phyloP scores from a whole-genome alignment of 1,139 yeast genomes.

The Sugiyamaella pinicola region DNA sequence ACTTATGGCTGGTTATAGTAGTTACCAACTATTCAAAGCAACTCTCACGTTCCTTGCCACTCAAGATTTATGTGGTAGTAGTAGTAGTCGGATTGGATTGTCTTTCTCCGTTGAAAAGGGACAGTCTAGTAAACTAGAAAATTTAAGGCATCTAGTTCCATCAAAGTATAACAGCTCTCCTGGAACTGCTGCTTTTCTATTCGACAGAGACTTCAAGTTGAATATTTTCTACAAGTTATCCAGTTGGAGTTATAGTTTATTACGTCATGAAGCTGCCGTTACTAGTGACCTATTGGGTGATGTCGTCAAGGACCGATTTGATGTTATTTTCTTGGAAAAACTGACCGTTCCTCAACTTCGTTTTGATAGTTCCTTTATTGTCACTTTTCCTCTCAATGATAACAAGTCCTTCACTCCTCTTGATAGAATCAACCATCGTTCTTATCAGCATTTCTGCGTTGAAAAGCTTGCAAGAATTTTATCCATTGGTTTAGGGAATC shows the following conservation, averaged over 20 bases:
- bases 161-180: slow-evolving; percentile 22
- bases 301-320: slow-evolving; percentile 81
- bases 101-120: slow-evolving; percentile 21
- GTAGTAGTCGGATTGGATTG: slow-evolving; percentile 15
- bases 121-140: slow-evolving; percentile 25
- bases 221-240: slow-evolving; percentile 86
- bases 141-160: neutral
- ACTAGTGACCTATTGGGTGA: slow-evolving; percentile 73
- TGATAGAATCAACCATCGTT: slow-evolving; percentile 72
- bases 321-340: slow-evolving; percentile 73
- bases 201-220: slow-evolving; percentile 72
- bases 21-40: slow-evolving; percentile 91
- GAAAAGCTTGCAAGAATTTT: slow-evolving; percentile 63
- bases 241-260: slow-evolving; percentile 59
- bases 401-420: slow-evolving; percentile 45
- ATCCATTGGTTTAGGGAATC: slow-evolving; percentile 64
- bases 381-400: slow-evolving; percentile 40
- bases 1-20: slow-evolving; percentile 81
- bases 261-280: slow-evolving; percentile 67
- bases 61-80: slow-evolving; percentile 54
- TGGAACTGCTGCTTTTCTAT: slow-evolving; percentile 48
- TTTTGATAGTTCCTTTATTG: slow-evolving; percentile 62
- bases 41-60: slow-evolving; percentile 78
- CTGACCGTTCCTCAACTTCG: slow-evolving; percentile 57
- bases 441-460: slow-evolving; percentile 62